phyloP scores from a whole-genome alignment of 176 grass and related monocot genomes.

The Oryza brachyantha region DNA sequence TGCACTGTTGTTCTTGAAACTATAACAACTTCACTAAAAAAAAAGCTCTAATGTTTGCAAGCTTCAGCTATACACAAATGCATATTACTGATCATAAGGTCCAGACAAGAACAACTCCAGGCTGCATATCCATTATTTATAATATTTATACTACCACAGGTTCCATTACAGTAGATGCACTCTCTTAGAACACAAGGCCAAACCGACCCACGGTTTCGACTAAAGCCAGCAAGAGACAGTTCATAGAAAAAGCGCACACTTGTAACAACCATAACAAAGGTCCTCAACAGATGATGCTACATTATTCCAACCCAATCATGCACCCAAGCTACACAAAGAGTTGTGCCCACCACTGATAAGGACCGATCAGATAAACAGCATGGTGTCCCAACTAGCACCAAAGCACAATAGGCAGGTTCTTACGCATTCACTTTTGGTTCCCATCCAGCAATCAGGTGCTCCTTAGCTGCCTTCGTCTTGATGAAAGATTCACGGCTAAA shows the following conservation, averaged over 20 bases:
- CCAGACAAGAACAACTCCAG: not conserved
- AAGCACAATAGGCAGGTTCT: not conserved
- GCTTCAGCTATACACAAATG: not conserved
- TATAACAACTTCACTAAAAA: not conserved
- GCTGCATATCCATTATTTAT: constrained; percentile 10
- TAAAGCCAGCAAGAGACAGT: not conserved
- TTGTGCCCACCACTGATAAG: not conserved
- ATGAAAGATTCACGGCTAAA: constrained; percentile 75
- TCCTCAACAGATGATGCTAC: not conserved
- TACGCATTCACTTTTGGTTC: constrained; percentile 57
- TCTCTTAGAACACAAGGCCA: not conserved
- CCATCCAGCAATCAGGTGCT: constrained; percentile 81
- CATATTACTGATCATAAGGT: not conserved
- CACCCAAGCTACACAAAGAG: constrained; percentile 12
- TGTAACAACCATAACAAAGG: constrained; percentile 2
- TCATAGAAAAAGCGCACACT: not conserved
- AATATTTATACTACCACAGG: not conserved
- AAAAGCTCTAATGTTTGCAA: no score
- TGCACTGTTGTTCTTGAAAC: not conserved
- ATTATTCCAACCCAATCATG: constrained; percentile 37
- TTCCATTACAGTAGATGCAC: constrained; percentile 18
- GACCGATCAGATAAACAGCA: not conserved
- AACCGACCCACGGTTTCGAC: not conserved
- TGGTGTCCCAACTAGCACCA: constrained; percentile 12
- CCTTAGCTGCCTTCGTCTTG: constrained; percentile 75